Percentiles rank a stretch among this genome's conserved stretches.
Conservation (phyloP, 345 rosid species). For the Citrus medica region DNA sequence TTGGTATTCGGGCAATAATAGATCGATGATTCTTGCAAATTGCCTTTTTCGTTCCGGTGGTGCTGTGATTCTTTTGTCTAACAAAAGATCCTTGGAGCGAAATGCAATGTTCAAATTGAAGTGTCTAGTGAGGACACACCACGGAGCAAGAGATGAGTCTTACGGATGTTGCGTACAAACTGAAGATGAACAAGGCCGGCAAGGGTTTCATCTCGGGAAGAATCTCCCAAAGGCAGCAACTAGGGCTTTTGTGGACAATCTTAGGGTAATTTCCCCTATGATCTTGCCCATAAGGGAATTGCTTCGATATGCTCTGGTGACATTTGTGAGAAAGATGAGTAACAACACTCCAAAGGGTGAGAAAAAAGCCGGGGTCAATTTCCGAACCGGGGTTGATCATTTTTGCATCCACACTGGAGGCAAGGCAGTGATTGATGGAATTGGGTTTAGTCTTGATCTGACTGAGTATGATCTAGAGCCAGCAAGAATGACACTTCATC, state of each 20-base stretch:
- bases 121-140: slow-evolving; percentile 82
- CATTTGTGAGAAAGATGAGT: slow-evolving; percentile 33
- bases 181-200: slow-evolving; percentile 65
- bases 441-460: slow-evolving; percentile 60
- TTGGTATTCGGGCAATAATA: slow-evolving; percentile 79
- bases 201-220: slow-evolving; percentile 72
- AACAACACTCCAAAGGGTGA: slow-evolving; percentile 13
- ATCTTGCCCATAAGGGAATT: slow-evolving; percentile 77
- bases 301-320: slow-evolving; percentile 37
- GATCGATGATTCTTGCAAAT: slow-evolving; percentile 87
- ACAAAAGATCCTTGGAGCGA: slow-evolving; percentile 47
- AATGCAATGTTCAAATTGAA: slow-evolving; percentile 64
- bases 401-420: slow-evolving; percentile 93
- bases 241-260: slow-evolving; percentile 71
- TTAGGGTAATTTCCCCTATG: slow-evolving; percentile 61
- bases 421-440: slow-evolving; percentile 91
- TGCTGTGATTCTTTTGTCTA: slow-evolving; percentile 66
- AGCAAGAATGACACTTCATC: slow-evolving; percentile 86
- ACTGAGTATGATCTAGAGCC: slow-evolving; percentile 76
- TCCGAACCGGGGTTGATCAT: slow-evolving; percentile 82
- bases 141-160: slow-evolving; percentile 74
- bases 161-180: slow-evolving; percentile 60
- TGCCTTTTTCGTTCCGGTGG: slow-evolving; percentile 87
- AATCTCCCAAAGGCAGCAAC: slow-evolving; percentile 76
- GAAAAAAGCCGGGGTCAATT: slow-evolving; percentile 49